A percentile compares a stretch with the other conserved stretches of the same genome.
Evolutionary conservation across 2,329 filamentous ascomycete species (phyloP).

Genomic region (Fusarium paranaense): DNA sequence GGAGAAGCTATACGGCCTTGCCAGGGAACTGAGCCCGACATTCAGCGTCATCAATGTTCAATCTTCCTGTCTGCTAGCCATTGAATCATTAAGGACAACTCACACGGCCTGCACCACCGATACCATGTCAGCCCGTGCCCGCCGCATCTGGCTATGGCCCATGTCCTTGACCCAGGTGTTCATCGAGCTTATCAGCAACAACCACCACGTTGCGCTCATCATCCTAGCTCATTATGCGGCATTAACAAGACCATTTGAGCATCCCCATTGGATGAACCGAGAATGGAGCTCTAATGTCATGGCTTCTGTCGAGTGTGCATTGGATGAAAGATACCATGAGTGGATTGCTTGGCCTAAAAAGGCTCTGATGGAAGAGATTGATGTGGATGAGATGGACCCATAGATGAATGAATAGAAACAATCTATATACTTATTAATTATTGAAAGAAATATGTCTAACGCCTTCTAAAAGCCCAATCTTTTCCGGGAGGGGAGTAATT

Average conservation of each 20-base stretch:
- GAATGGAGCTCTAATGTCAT: conserved; percentile 22
- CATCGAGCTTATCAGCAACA: conserved; percentile 21
- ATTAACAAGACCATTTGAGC: conserved; percentile 23
- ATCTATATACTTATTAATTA: not conserved
- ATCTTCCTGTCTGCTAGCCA: conserved; percentile 22
- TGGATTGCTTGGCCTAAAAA: conserved; percentile 28
- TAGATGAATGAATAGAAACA: not conserved
- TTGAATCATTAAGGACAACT: conserved; percentile 22
- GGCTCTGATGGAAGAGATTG: conserved; percentile 12
- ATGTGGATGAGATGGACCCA: conserved; percentile 28
- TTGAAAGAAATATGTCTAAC: not conserved
- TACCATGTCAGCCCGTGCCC: not conserved
- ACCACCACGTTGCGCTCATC: conserved; percentile 24
- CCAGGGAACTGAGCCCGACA: conserved; percentile 15
- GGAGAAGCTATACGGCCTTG: conserved; percentile 17
- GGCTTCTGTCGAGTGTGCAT: not conserved
- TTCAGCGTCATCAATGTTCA: conserved; percentile 26
- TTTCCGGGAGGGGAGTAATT: not conserved
- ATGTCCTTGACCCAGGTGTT: conserved; percentile 26
- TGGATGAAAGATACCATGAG: conserved; percentile 21
- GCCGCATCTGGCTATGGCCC: conserved; percentile 30
- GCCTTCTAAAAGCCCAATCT: not conserved
- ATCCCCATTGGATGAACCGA: conserved; percentile 21
- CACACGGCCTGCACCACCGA: not conserved
- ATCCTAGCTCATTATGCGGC: conserved; percentile 27